These are phyloP conservation scores for Amphibolis antarctica DNA, from an alignment of 106 monocot genomes.

Conservation along the genomic window DNA sequence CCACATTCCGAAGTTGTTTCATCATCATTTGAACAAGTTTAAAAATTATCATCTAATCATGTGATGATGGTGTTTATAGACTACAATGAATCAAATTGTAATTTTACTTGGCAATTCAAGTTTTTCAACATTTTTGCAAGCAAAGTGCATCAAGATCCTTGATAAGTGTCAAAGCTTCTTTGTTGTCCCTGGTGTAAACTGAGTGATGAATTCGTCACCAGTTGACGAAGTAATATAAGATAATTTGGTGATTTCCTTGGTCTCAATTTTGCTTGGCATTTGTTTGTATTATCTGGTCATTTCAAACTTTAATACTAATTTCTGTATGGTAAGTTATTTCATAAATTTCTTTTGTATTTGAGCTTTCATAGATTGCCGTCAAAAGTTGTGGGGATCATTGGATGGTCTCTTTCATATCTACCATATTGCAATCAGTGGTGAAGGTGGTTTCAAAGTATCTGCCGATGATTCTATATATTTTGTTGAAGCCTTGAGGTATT, in stretches of 20 bases:
- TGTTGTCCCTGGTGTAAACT: not conserved
- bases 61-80: no score
- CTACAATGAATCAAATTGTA: no score
- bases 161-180: not conserved
- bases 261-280: no score
- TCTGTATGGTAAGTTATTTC: not conserved
- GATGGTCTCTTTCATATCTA: slow-evolving; percentile 90
- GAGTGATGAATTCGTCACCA: not conserved
- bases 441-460: slow-evolving; percentile 80
- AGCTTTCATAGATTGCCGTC: slow-evolving; percentile 50
- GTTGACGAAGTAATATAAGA: not conserved
- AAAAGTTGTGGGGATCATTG: slow-evolving; percentile 64
- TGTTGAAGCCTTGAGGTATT: slow-evolving; percentile 89
- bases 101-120: no score
- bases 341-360: not conserved
- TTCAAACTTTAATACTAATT: not conserved
- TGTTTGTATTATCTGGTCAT: not conserved
- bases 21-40: no score
- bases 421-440: slow-evolving; percentile 85
- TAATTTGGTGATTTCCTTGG: not conserved
- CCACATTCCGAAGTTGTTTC: no score
- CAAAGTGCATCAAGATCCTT: no score
- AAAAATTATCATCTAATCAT: no score
- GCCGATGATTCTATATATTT: slow-evolving; percentile 79
- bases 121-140: no score